These are phyloP conservation scores for Rhizophora mangle DNA, from an alignment of 345 rosid species.

Conservation along the genomic window DNA sequence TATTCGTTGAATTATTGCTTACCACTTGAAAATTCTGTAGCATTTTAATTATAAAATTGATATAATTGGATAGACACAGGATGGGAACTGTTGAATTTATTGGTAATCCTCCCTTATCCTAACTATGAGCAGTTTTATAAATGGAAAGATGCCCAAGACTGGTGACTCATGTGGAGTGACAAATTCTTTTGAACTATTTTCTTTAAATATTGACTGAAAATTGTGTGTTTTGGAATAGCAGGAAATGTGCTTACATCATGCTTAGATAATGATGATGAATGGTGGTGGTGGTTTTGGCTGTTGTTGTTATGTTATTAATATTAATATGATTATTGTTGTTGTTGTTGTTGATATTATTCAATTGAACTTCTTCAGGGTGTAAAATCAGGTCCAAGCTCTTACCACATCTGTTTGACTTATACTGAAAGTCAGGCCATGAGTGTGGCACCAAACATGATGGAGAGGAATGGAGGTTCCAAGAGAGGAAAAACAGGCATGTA, in stretches of 20 bases:
- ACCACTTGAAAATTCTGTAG: background rate
- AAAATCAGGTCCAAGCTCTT: conserved; percentile 53
- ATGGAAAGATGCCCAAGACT: background rate
- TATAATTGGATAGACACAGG: too few relatives aligned
- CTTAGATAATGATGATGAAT: too few relatives aligned
- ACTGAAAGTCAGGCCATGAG: conserved; percentile 32
- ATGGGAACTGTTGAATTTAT: too few relatives aligned
- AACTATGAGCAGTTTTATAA: background rate
- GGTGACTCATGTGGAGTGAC: background rate
- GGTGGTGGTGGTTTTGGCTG: too few relatives aligned
- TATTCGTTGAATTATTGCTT: background rate
- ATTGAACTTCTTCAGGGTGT: conserved; percentile 64
- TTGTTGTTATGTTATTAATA: too few relatives aligned
- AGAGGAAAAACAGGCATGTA: conserved; percentile 66
- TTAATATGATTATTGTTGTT: too few relatives aligned
- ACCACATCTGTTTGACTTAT: conserved; percentile 69
- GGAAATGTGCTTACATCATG: background rate
- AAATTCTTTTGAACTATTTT: background rate
- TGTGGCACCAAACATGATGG: conserved; percentile 24
- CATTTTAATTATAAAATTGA: background rate
- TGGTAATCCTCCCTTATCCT: background rate
- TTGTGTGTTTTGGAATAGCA: conserved; percentile 1
- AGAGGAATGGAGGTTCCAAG: conserved; percentile 45
- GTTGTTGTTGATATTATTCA: conserved; percentile 1
- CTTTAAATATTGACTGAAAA: conserved; percentile 2